Base-by-base conservation (phyloP, 1,139 yeast species). In the Pichia sp. region DNA sequence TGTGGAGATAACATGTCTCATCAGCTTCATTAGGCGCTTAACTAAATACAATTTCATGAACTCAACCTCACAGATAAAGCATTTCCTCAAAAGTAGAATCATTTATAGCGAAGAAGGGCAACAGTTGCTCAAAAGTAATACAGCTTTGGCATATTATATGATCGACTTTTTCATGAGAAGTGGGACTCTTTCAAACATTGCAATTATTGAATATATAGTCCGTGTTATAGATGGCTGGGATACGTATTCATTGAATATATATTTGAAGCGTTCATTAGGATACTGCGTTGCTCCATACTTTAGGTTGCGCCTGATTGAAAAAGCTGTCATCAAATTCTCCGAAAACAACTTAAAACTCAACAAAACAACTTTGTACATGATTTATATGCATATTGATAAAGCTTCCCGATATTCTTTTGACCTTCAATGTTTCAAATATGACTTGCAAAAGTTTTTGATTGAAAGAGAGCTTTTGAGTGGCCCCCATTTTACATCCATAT, bases 1-100 rank as follows among this genome's bases (percentile, higher is more conserved):
- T 24, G 12, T 29, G 5, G 56, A 55, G 29, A 1, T 51, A 1
- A 6, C 31, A 1, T 24, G 20, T 4, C 29, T 55, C 6, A 20
- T 17, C 14, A 12, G 17, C 2, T 51, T 55, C 20, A 24, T 53
- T 3, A 6, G 43, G 9, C 46, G 55, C 14, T 4, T 55, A 17
- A 53, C 58, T 2, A 24, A 17, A 10, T 24, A 34, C 4, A 52
- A 48, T 27, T 56, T 46, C 33, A 9, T 53, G 10, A 56, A 56
- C 30, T 46, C 46, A 17, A 56, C 48, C 34, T 46, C 47, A 14
- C n/a, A 14, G n/a, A 56, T 56, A 2, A 43, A 42, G 38, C 46
- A 44, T 24, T 56, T 56, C 10, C 7, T 56, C 1, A 48, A 51
- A 8, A 45, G 51, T 7, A 33, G 58, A 40, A 24, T 56, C 14